Conservation (phyloP, 1,284 basidiomycete genomes). For the Trametes hirsuta region DNA sequence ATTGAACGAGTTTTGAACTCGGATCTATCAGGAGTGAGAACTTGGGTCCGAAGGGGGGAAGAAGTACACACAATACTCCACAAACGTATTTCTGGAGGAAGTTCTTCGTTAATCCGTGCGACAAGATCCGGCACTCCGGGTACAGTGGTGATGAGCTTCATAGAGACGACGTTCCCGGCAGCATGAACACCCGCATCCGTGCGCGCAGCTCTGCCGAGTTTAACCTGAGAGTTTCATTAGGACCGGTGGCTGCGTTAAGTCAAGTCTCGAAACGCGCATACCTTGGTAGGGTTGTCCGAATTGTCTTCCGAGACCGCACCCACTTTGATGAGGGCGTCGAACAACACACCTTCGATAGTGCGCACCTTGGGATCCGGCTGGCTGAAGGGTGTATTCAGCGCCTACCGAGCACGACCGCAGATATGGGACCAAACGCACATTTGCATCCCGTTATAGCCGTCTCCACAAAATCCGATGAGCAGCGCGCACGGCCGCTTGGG, state of each 20-base stretch:
- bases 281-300: constrained; percentile 89
- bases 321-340: constrained; percentile 85
- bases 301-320: constrained; percentile 95
- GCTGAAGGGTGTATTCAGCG: constrained; percentile 37
- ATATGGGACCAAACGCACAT: constrained; percentile 62
- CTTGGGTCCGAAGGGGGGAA: not conserved
- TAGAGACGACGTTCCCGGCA: constrained; percentile 90
- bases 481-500: constrained; percentile 78
- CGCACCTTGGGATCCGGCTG: constrained; percentile 59
- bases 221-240: constrained; percentile 55
- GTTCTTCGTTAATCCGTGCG: constrained; percentile 80
- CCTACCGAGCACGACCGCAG: not conserved
- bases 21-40: constrained; percentile 43
- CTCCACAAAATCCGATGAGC: constrained; percentile 79
- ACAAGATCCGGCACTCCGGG: constrained; percentile 77
- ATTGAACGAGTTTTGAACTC: constrained; percentile 93
- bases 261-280: constrained; percentile 31
- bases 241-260: too few species aligned
- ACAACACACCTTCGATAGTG: constrained; percentile 93
- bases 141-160: constrained; percentile 85
- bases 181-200: constrained; percentile 99
- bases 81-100: constrained; percentile 90
- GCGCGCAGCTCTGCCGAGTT: constrained; percentile 86
- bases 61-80: constrained; percentile 77
- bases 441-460: constrained; percentile 93